Percentiles rank a stretch among this genome's conserved stretches.
phyloP scores from a whole-genome alignment of 2,329 filamentous ascomycete species.

The Colletotrichum horii region DNA sequence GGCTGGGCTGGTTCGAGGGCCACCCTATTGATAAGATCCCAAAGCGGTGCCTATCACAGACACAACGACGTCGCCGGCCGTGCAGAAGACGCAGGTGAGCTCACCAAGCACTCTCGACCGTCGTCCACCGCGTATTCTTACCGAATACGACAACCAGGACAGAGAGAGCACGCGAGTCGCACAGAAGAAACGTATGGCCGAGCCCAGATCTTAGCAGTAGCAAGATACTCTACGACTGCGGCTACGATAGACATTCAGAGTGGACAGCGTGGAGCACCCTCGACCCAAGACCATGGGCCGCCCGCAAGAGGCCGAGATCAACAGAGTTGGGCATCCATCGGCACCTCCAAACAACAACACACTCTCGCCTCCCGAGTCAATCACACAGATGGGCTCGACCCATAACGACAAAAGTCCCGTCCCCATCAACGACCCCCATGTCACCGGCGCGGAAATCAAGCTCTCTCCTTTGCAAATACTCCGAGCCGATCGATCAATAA shows the following conservation, averaged over 20 bases:
- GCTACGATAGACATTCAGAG: background rate
- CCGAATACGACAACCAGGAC: background rate
- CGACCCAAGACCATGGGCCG: background rate
- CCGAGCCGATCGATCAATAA: background rate
- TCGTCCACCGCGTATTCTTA: background rate
- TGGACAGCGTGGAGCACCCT: background rate
- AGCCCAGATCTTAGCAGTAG: background rate
- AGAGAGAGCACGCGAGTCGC: background rate
- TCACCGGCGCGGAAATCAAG: background rate
- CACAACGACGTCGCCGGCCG: background rate
- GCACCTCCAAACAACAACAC: background rate
- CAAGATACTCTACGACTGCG: background rate
- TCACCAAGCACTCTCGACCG: background rate
- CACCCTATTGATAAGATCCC: fast-evolving
- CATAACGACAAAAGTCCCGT: background rate
- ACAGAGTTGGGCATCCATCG: background rate
- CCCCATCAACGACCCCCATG: background rate
- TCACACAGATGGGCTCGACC: background rate
- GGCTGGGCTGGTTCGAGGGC: background rate
- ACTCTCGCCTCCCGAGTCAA: background rate
- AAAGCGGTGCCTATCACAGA: background rate
- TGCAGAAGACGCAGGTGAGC: background rate
- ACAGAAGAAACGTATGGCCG: background rate
- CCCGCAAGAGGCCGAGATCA: background rate
- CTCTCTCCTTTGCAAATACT: background rate